Evolutionary conservation across 2,329 filamentous ascomycete genomes (phyloP), one percentile per base, ranked within the genome.

Genomic region (Fusarium sp.): DNA sequence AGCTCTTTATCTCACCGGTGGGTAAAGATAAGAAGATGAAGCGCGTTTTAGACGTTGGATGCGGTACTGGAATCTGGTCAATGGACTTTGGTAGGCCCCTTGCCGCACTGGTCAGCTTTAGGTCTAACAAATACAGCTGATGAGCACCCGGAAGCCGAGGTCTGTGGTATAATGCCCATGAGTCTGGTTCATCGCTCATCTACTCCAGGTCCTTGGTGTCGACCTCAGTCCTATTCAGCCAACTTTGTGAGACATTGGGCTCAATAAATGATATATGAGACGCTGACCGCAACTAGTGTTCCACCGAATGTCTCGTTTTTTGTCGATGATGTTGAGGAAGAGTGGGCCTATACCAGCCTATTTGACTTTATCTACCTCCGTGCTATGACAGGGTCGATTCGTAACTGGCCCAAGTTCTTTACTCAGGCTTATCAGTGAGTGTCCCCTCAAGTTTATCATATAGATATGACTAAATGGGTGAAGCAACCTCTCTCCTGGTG

Each of bases 191-290:
- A 38, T 11, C 5, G 18, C 45, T 68, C 31, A 70, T 14, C 5
- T 27, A 6, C 10, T n/a, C n/a, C 6, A 73, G 73, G 64, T 75
- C 0, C 59, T 63, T 4, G 73, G 73, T 4, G 71, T 74, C 4
- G 73, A 75, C 16, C 27, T 75, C 1, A 75, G 71, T 6, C 71
- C 71, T 2, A 75, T 75, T 11, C 73, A 75, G 6, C 71, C 73
- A 1, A 22, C 64, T 13, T 71, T 70, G 73, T 75, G n/a, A 20
- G 66, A 13, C 22, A 16, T 9, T 1, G 1, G 1, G 3, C 22
- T 10, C 5, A 2, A 11, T 4, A 4, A 1, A 16, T 10, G 5
- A 13, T 10, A 52, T 31, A 5, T 1, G 0, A 31, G 16, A 18
- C n/a, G 18, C 38, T 69, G 10, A 62, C 13, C 22, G 11, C 14